Evolutionary conservation across 2,329 filamentous ascomycete species (phyloP).

Genomic region (Volutella citrinella): DNA sequence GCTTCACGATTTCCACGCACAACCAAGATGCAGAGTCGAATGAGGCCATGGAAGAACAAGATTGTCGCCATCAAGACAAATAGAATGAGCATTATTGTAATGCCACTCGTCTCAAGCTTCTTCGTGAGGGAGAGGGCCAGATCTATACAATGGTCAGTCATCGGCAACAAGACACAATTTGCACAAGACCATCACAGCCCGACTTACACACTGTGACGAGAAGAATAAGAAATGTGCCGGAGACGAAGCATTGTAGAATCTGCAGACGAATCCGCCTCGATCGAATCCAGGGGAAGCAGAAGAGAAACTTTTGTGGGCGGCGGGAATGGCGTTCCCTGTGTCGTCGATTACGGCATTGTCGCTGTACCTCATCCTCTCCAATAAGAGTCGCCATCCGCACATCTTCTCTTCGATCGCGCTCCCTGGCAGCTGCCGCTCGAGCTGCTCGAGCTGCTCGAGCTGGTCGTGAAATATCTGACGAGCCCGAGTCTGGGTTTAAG

Average conservation of each 20-base stretch:
- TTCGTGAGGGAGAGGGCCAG: constrained; percentile 68
- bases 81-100: constrained; percentile 77
- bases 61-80: constrained; percentile 71
- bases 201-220: constrained; percentile 67
- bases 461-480: no score
- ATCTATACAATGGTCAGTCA: constrained; percentile 47
- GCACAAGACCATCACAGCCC: no score
- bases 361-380: constrained; percentile 1
- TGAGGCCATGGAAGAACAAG: constrained; percentile 76
- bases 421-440: no score
- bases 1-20: constrained; percentile 42
- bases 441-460: no score
- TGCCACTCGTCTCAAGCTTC: constrained; percentile 62
- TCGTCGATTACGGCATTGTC: constrained; percentile 2
- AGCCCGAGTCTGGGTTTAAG: no score
- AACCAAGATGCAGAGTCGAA: constrained; percentile 68
- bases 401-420: no score
- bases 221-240: constrained; percentile 58
- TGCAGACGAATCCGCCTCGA: constrained; percentile 53
- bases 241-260: constrained; percentile 60
- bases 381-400: no score
- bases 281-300: constrained; percentile 54
- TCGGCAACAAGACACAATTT: background rate
- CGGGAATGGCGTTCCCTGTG: constrained; percentile 7
- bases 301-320: constrained; percentile 45